Evolutionary conservation across 2,329 filamentous ascomycete genomes (phyloP), one percentile per base, ranked within the genome.

Genomic region (Dendrostoma leiphaemia): DNA sequence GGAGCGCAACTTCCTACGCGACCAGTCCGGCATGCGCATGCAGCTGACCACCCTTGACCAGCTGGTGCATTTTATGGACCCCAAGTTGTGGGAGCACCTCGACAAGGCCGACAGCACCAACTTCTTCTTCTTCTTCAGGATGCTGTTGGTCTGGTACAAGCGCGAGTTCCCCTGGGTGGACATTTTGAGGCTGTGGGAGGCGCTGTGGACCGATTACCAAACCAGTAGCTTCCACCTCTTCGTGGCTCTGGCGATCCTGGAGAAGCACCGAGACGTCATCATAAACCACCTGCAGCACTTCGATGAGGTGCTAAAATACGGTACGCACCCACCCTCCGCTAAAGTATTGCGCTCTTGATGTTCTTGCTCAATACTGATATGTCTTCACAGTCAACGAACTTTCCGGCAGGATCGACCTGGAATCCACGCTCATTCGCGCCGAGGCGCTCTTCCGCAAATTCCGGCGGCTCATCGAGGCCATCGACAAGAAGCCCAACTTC

Each of bases 91-190:
- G 71, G 79, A 89, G 2, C 94, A 99, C 64, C 82, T 99, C 0
- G 85, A 96, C 69, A 86, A 83, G 15, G 90, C 92, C 19, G 95
- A 99, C 65, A 95, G 89, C 65, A 99, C 94, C 23, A 99, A 99
- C 70, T 99, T 99, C 72, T 99, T 99, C 74, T 99, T 99, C 77
- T 97, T 99, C 78, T 99, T 97, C 83, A 89, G 94, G 57, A 97
- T 97, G 94, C 79, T 99, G 31, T 79, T 99, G 1, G 94, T 99
- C 9, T 99, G 94, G 94, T 99, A 94, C 72, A 99, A 99, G 77
- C 88, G 94, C 45, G 94, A 99, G 71, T 99, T 99, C 64, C 82
- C 85, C 61, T 99, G 93, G 90, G 70, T 81, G 45, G 91, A 97
- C 65, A 84, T 96, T 10, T 75, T 97, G 31, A 83, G 89, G 17